Evolutionary conservation across 2,329 filamentous ascomycete species (phyloP).

Genomic region (Dendryphion nanum): DNA sequence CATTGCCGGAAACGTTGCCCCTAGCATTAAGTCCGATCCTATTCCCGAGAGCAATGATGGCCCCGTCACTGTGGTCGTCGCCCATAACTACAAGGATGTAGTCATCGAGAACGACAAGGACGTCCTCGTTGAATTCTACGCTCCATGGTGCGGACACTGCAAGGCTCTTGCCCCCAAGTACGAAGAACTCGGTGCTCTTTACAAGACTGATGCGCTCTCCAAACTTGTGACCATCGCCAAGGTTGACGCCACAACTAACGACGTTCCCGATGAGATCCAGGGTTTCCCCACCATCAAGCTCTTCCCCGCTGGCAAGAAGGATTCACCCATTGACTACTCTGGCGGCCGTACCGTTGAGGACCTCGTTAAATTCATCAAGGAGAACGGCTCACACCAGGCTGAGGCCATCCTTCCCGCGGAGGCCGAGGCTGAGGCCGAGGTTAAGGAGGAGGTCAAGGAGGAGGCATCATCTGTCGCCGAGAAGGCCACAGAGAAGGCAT

Average conservation of each 20-base stretch:
- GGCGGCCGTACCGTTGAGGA: slow-evolving; percentile 89
- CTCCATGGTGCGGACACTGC: slow-evolving; percentile 76
- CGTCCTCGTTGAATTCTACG: slow-evolving; percentile 97
- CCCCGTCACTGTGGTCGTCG: slow-evolving; percentile 82
- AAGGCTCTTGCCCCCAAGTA: slow-evolving; percentile 68
- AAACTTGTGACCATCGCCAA: slow-evolving; percentile 72
- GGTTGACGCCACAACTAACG: slow-evolving; percentile 94
- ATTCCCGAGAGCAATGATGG: slow-evolving; percentile 92
- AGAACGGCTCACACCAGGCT: slow-evolving; percentile 89
- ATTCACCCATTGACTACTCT: slow-evolving; percentile 78
- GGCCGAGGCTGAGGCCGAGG: slow-evolving; percentile 51
- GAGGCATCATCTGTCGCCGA: slow-evolving; percentile 44
- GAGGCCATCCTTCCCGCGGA: slow-evolving; percentile 61
- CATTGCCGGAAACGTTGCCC: slow-evolving; percentile 80
- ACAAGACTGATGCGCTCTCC: slow-evolving; percentile 50
- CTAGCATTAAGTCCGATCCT: slow-evolving; percentile 97
- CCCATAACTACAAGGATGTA: slow-evolving; percentile 87
- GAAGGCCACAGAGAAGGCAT: slow-evolving; percentile 39
- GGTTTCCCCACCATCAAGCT: slow-evolving; percentile 99
- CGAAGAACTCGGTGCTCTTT: slow-evolving; percentile 61
- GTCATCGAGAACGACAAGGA: slow-evolving; percentile 95
- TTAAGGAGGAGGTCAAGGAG: slow-evolving; percentile 46
- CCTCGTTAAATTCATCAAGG: slow-evolving; percentile 85
- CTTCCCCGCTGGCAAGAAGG: slow-evolving; percentile 87
- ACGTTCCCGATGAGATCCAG: slow-evolving; percentile 93